A percentile compares a stretch with the other conserved stretches of the same genome.
Conservation (phyloP, 495 filamentous ascomycete species). For the Podospora anserina region DNA sequence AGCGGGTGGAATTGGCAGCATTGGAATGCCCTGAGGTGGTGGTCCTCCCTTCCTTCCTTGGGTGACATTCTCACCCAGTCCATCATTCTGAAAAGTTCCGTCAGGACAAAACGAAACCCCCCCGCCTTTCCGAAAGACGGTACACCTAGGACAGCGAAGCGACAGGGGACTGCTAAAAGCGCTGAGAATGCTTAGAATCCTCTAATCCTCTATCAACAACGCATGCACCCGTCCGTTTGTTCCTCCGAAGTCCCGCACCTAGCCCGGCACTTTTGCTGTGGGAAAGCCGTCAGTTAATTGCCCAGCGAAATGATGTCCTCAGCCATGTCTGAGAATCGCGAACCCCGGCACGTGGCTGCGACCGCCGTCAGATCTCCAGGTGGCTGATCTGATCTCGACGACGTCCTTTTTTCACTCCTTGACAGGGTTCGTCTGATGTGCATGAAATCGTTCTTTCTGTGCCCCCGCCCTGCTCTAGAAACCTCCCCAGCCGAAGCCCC, state of each 20-base stretch:
- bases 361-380: conserved; percentile 13
- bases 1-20: neutral
- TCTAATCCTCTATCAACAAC: neutral
- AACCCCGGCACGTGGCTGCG: conserved; percentile 15
- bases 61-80: conserved; percentile 1
- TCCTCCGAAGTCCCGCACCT: conserved; percentile 10
- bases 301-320: conserved; percentile 11
- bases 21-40: neutral
- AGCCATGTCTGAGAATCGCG: conserved; percentile 3
- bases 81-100: neutral
- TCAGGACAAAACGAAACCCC: conserved; percentile 5
- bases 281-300: conserved; percentile 16
- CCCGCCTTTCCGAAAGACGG: conserved; percentile 16
- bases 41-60: conserved; percentile 6
- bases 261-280: conserved; percentile 15
- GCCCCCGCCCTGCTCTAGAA: conserved; percentile 19
- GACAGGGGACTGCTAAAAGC: conserved; percentile 10
- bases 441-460: conserved; percentile 14
- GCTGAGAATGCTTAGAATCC: neutral
- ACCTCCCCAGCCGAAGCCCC: conserved; percentile 11
- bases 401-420: neutral
- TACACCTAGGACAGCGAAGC: neutral
- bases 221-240: conserved; percentile 4
- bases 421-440: conserved; percentile 17
- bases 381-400: conserved; percentile 9